Base-by-base conservation (phyloP, 192 early-diverging fungal species). In the Phlyctochytrium bullatum region DNA sequence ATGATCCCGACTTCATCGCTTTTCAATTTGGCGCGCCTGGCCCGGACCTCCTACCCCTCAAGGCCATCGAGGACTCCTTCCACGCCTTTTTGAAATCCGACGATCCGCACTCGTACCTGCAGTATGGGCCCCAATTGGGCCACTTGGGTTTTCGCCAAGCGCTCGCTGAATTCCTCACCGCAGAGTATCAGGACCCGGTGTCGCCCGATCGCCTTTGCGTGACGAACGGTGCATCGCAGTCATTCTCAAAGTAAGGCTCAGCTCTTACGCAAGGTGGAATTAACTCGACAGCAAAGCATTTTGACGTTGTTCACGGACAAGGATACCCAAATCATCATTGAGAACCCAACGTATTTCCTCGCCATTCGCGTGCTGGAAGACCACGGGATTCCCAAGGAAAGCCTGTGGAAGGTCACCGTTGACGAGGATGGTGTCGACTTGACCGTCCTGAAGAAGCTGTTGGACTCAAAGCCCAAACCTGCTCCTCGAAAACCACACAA, bases 281-380 rank as follows among this genome's bases (percentile, higher is more conserved):
- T 61, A 17, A 23, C 3, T 2, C 40, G 40, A 65, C 23, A 40
- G 28, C 34, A 50, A 4, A 69, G 69, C 57, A 78, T 76, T 36
- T 58, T 76, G 35, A 65, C 78, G 28, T 29, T 76, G 24, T 80
- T 81, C 51, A 75, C 75, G 3, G 40, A 14, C 10, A 64, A 36
- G 10, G 28, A 52, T 23, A 82, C 80, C 1, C 27, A 62, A 12
- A 54, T 82, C 28, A 36, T 76, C 27, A 59, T 82, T 30, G 78
- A 82, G 61, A 62, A 81, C 52, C 80, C 80, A 14, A 78, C 80
- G 16, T 82, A 82, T 61, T 82, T 82, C 62, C 70, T 82, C 4
- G 80, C 80, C 27, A 33, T 78, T 24, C 36, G 64, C 2, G 66
- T 80, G 23, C 53, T 82, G 1, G 17, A 68, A 64, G 80, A 82